These are phyloP conservation scores for Penicillium hordei DNA, from an alignment of 2,329 filamentous ascomycete genomes.

Conservation along the genomic window DNA sequence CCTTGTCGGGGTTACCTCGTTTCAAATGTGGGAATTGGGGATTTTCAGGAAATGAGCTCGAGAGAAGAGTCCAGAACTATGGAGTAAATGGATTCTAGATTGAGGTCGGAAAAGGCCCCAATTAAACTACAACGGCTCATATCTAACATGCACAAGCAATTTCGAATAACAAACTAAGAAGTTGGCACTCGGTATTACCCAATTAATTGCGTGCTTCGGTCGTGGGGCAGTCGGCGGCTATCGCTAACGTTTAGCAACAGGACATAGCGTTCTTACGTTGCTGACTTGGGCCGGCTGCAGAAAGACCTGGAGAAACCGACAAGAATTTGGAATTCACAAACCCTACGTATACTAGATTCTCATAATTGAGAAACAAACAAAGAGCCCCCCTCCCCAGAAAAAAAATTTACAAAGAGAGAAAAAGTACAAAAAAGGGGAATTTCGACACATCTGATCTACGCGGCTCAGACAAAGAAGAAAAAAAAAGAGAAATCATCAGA, in stretches of 20 bases:
- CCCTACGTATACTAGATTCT: not conserved
- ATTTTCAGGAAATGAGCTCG: not conserved
- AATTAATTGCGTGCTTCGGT: constrained; percentile 5
- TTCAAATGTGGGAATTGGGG: not conserved
- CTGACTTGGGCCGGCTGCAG: not conserved
- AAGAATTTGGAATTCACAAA: constrained; percentile 1
- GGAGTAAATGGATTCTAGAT: not conserved
- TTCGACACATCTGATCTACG: constrained; percentile 12
- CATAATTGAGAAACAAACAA: not conserved
- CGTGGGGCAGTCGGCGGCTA: constrained; percentile 12
- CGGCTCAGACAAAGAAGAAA: constrained; percentile 11
- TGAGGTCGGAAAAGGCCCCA: not conserved
- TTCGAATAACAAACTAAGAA: not conserved
- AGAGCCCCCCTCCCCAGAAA: not conserved
- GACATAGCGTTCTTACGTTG: constrained; percentile 6
- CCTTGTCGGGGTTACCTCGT: not conserved
- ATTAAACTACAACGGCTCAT: not conserved
- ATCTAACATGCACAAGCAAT: not conserved
- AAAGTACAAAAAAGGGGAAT: not conserved
- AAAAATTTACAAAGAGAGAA: not conserved
- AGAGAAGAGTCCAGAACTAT: not conserved
- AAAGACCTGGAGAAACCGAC: not conserved
- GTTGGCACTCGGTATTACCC: not conserved
- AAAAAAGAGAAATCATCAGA: not conserved
- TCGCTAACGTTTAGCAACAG: constrained; percentile 11